Evolutionary conservation across 2,329 filamentous ascomycete genomes (phyloP).

Genomic region (Venturia asperata): DNA sequence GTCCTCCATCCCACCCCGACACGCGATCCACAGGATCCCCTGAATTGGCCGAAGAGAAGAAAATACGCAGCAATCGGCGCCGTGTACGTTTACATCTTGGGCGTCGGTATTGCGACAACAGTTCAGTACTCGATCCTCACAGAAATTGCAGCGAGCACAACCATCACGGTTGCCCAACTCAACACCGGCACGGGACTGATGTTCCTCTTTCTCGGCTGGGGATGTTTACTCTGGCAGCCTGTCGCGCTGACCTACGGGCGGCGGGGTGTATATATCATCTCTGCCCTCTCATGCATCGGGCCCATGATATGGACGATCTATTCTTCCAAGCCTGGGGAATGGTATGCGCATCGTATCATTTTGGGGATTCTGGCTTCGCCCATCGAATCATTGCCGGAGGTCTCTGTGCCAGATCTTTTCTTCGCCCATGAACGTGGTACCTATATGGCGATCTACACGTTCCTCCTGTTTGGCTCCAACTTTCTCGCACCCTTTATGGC

Average conservation of each 20-base stretch:
- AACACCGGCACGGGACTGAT: conserved; percentile 47
- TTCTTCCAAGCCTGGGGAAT: conserved; percentile 1
- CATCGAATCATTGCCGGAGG: conserved; percentile 23
- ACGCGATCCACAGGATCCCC: conserved; percentile 40
- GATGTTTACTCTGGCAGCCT: conserved; percentile 47
- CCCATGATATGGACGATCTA: conserved; percentile 11
- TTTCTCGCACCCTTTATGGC: conserved; percentile 33
- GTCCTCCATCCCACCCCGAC: conserved; percentile 35
- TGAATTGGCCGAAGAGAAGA: conserved; percentile 37
- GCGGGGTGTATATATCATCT: conserved; percentile 41
- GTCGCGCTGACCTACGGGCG: conserved; percentile 48
- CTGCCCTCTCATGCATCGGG: conserved; percentile 34
- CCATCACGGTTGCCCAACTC: conserved; percentile 39
- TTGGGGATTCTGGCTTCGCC: conserved; percentile 24
- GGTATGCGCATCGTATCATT: conserved; percentile 21
- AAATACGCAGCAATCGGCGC: conserved; percentile 5
- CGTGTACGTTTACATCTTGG: conserved; percentile 40
- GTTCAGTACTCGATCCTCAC: conserved; percentile 46
- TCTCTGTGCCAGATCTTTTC: conserved; percentile 20
- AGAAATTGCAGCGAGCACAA: conserved; percentile 41
- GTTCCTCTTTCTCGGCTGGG: conserved; percentile 48
- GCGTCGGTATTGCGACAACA: conserved; percentile 42
- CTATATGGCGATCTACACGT: conserved; percentile 27
- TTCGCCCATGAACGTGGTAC: conserved; percentile 21
- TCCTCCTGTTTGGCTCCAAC: conserved; percentile 30